Percentiles rank a stretch among this genome's conserved stretches.
Conservation (phyloP, 129 eudicot genomes). For the Centella asiatica region DNA sequence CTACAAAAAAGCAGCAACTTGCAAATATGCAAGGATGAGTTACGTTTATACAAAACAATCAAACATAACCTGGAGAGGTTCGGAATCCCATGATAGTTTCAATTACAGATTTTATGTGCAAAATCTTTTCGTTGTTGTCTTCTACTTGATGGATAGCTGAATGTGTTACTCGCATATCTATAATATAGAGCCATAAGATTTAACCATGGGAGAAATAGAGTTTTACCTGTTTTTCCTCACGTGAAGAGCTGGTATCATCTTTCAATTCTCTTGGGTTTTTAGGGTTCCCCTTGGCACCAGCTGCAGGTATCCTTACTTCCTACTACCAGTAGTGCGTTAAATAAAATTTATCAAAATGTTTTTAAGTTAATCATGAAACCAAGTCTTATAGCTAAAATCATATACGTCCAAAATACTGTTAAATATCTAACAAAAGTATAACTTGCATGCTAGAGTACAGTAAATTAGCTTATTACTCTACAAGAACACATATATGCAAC, state of each 20-base stretch:
- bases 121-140: too few relatives aligned
- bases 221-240: slow-evolving; percentile 81
- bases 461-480: neutral
- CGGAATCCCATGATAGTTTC: neutral
- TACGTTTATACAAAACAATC: neutral
- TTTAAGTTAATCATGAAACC: neutral
- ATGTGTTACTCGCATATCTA: neutral
- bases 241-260: slow-evolving; percentile 80
- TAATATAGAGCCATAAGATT: neutral
- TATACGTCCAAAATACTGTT: neutral
- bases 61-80: neutral
- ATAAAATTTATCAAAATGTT: slow-evolving; percentile 17
- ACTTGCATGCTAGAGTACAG: neutral
- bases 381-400: neutral
- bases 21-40: neutral
- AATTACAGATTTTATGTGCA: too few relatives aligned
- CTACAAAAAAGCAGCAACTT: neutral
- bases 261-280: slow-evolving; percentile 80
- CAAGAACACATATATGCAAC: neutral
- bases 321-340: slow-evolving; percentile 31
- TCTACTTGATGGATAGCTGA: neutral
- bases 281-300: slow-evolving; percentile 82
- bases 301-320: slow-evolving; percentile 99
- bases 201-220: neutral
- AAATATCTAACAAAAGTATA: too few relatives aligned